Evolutionary conservation across 2,329 filamentous ascomycete genomes (phyloP).

Genomic region (Aureobasidium melanogenum): DNA sequence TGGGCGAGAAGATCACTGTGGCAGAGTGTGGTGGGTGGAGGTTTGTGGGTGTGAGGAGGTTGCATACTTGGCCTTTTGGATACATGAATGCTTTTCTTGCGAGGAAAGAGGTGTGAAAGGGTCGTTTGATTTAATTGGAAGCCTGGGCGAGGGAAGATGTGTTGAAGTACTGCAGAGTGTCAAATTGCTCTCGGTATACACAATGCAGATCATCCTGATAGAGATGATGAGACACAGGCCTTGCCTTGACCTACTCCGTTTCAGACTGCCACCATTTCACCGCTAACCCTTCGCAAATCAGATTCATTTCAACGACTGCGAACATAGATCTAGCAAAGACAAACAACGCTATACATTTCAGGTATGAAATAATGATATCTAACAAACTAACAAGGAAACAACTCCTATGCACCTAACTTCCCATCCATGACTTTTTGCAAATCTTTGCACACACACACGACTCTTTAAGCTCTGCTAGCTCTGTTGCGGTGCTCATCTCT

Average conservation of each 20-base stretch:
- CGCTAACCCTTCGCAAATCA: too few species aligned
- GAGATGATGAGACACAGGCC: too few species aligned
- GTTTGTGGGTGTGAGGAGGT: conserved; percentile 30
- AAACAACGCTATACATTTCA: background rate
- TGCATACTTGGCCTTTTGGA: conserved; percentile 41
- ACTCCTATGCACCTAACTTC: background rate
- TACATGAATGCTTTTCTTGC: conserved; percentile 39
- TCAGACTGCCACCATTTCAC: too few species aligned
- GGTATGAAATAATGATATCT: background rate
- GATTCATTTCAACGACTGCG: too few species aligned
- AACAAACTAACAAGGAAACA: background rate
- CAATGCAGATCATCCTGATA: too few species aligned
- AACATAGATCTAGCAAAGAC: too few species aligned
- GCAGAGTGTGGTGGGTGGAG: conserved; percentile 31
- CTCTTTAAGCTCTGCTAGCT: background rate
- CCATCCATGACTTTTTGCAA: background rate
- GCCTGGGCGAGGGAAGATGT: too few species aligned
- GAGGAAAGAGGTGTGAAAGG: background rate
- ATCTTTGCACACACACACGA: background rate
- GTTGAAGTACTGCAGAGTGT: too few species aligned
- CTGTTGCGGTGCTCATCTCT: background rate
- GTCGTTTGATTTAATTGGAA: too few species aligned
- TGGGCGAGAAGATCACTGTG: conserved; percentile 27
- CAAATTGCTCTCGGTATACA: too few species aligned
- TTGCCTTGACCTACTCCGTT: too few species aligned